Percentiles rank a stretch among this genome's conserved stretches.
These are phyloP conservation scores for Lasiosphaeria miniovina DNA, from an alignment of 495 filamentous ascomycete genomes.

Conservation along the genomic window DNA sequence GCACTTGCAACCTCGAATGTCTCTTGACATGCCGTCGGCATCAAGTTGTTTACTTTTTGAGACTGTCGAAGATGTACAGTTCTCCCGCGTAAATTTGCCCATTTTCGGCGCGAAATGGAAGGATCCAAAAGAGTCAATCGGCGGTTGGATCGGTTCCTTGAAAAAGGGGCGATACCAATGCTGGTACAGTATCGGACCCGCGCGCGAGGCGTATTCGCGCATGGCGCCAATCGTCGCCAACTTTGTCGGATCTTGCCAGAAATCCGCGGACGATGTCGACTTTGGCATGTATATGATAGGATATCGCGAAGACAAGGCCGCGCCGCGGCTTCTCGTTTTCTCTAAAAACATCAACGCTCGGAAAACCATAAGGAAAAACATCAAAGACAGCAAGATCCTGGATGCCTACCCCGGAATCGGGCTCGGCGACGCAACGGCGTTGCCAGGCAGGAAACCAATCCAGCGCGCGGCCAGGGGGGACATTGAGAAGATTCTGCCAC, in stretches of 20 bases:
- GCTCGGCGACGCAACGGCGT: neutral
- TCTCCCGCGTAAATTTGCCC: neutral
- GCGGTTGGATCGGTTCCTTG: neutral
- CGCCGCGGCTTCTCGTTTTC: neutral
- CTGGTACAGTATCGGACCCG: neutral
- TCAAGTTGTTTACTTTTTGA: neutral
- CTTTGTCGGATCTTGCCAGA: neutral
- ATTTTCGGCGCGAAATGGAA: neutral
- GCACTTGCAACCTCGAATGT: too few relatives aligned
- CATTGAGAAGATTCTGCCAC: conserved; percentile 2
- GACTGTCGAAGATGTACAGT: neutral
- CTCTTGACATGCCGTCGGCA: neutral
- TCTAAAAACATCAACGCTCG: neutral
- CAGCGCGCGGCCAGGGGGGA: neutral
- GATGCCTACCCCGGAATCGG: neutral
- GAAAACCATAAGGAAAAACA: neutral
- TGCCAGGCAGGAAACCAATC: neutral
- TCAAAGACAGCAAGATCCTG: conserved; percentile 3
- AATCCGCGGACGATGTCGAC: neutral
- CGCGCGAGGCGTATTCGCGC: neutral
- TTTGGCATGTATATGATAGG: neutral
- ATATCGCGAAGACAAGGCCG: neutral
- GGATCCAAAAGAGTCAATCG: neutral
- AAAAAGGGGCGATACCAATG: neutral
- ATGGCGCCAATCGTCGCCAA: neutral